Evolutionary conservation across 495 filamentous ascomycete genomes (phyloP).

Genomic region (Astrocystis sublimbata): DNA sequence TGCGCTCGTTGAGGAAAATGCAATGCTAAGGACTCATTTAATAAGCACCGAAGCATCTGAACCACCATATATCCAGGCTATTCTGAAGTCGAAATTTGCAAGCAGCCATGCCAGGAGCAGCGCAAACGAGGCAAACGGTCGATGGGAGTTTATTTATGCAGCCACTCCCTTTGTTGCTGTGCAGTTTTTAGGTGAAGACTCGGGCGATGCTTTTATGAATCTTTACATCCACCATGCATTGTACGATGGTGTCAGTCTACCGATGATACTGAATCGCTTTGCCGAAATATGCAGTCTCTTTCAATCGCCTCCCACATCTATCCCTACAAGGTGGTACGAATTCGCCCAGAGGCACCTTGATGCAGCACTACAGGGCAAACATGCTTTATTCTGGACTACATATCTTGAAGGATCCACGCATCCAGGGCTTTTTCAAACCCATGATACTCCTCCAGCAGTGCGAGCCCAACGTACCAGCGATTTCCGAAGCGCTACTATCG

Average conservation of each 20-base stretch:
- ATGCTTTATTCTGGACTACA: slow-evolving; percentile 53
- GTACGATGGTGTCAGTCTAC: slow-evolving; percentile 73
- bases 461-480: slow-evolving; percentile 9
- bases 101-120: background rate
- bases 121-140: background rate
- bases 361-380: slow-evolving; percentile 17
- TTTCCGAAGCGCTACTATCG: slow-evolving; percentile 25
- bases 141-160: slow-evolving; percentile 19
- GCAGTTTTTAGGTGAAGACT: slow-evolving; percentile 6
- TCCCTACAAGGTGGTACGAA: slow-evolving; percentile 23
- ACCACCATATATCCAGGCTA: slow-evolving; percentile 56
- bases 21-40: slow-evolving; percentile 66
- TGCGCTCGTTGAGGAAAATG: slow-evolving; percentile 49
- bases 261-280: slow-evolving; percentile 47
- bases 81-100: slow-evolving; percentile 34
- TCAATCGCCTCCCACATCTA: background rate
- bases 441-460: background rate
- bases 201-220: slow-evolving; percentile 28
- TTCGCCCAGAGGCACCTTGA: slow-evolving; percentile 20
- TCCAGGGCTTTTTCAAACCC: background rate
- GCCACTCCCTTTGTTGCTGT: slow-evolving; percentile 21
- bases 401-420: slow-evolving; percentile 44
- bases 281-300: slow-evolving; percentile 19
- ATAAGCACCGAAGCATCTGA: slow-evolving; percentile 43
- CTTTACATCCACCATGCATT: slow-evolving; percentile 72